These are phyloP conservation scores for Lentinula guzmanii DNA, from an alignment of 768 basidiomycete species.

Conservation along the genomic window DNA sequence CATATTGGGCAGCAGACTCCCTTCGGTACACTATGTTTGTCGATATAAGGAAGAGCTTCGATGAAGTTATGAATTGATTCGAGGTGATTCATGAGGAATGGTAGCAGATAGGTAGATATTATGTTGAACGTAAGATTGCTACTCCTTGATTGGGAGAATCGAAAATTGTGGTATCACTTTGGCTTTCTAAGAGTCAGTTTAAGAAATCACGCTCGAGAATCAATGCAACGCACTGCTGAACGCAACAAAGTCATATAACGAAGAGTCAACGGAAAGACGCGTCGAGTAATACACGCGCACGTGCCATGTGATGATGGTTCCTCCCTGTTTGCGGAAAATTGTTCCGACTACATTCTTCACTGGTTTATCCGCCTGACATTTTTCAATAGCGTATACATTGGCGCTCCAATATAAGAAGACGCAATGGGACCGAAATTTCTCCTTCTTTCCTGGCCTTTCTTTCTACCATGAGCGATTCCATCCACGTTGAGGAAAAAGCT, in stretches of 20 bases:
- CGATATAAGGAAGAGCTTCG: constrained; percentile 37
- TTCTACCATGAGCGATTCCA: constrained; percentile 1
- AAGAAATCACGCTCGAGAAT: not conserved
- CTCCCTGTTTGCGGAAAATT: not conserved
- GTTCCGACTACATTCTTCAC: not conserved
- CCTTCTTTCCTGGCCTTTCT: not conserved
- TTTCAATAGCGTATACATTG: not conserved
- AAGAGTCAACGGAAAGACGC: not conserved
- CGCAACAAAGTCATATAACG: not conserved
- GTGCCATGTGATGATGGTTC: not conserved
- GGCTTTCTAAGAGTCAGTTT: too few relatives aligned
- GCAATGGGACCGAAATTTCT: not conserved
- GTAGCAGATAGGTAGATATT: not conserved
- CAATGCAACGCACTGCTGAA: not conserved
- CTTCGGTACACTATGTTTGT: constrained; percentile 29
- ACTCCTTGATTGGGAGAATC: not conserved
- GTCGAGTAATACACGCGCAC: not conserved
- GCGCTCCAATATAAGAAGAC: not conserved
- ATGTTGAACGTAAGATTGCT: not conserved
- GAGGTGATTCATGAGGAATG: constrained; percentile 9
- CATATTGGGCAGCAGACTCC: constrained; percentile 67
- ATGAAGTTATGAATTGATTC: constrained; percentile 31
- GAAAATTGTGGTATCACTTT: too few relatives aligned
- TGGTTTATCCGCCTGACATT: not conserved
- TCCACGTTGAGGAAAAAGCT: not conserved